Conservation (phyloP, 2,329 filamentous ascomycete genomes). For the Cercospora berteroae region DNA sequence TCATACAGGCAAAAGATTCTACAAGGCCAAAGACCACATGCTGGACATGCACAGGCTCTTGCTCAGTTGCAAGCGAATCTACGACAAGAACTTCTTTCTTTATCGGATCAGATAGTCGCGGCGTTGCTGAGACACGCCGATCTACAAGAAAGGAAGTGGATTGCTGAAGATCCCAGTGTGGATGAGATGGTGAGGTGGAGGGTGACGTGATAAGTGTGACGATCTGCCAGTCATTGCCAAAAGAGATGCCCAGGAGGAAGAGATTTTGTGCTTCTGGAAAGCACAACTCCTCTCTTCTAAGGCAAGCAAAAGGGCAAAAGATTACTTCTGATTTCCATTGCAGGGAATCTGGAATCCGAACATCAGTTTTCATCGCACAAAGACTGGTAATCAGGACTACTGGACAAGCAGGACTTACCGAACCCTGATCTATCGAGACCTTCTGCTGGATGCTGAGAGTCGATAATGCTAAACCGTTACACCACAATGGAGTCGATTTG, state of each 20-base stretch:
- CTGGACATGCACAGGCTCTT: constrained; percentile 49
- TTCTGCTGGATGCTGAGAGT: background rate
- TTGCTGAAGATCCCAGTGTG: constrained; percentile 59
- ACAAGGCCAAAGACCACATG: constrained; percentile 50
- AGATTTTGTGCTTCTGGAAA: background rate
- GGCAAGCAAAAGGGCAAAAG: background rate
- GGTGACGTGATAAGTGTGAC: constrained; percentile 1
- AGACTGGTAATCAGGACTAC: background rate
- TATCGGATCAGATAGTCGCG: constrained; percentile 58
- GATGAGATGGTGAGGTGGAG: constrained; percentile 31
- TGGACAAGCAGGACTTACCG: background rate
- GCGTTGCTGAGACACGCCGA: constrained; percentile 57
- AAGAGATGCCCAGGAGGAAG: no score
- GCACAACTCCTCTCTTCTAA: background rate
- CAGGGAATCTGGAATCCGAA: constrained; percentile 2
- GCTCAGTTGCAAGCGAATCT: constrained; percentile 51
- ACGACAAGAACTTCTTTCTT: constrained; percentile 54
- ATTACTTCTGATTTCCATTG: background rate
- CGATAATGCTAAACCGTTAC: constrained; percentile 12
- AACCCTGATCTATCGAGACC: constrained; percentile 9
- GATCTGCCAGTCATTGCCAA: no score
- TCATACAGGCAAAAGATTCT: constrained; percentile 53
- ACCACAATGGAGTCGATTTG: constrained; percentile 4
- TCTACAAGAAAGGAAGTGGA: constrained; percentile 58
- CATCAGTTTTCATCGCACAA: background rate